phyloP scores from a whole-genome alignment of 2,329 filamentous ascomycete species.

The Paraphaeosphaeria minitans region DNA sequence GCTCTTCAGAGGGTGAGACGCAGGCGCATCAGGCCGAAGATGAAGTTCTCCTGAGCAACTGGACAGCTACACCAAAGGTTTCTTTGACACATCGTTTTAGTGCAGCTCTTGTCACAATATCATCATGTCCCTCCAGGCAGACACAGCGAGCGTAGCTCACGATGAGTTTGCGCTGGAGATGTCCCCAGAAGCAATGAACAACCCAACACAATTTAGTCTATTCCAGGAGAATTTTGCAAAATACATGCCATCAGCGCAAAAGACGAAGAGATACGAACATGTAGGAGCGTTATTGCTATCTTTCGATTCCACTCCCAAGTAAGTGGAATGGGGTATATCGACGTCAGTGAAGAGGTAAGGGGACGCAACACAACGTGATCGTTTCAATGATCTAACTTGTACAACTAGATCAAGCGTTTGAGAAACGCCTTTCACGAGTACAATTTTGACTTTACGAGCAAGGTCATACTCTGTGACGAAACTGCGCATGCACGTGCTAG shows the following conservation, averaged over 20 bases:
- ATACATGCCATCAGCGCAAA: constrained; percentile 11
- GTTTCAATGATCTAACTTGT: not conserved
- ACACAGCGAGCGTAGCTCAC: not conserved
- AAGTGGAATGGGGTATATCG: constrained; percentile 2
- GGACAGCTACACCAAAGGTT: too few relatives aligned
- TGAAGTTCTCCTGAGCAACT: too few relatives aligned
- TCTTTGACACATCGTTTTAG: too few relatives aligned
- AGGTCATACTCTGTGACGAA: constrained; percentile 10
- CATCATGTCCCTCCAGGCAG: too few relatives aligned
- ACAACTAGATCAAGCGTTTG: constrained; percentile 10
- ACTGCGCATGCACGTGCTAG: constrained; percentile 17
- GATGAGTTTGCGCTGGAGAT: not conserved
- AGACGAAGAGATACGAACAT: constrained; percentile 12
- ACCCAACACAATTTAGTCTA: not conserved
- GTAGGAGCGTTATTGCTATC: constrained; percentile 16
- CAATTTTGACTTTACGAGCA: constrained; percentile 12
- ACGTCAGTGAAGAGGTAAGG: constrained; percentile 12
- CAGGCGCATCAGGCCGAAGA: too few relatives aligned
- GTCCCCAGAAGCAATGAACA: not conserved
- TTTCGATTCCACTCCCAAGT: constrained; percentile 4
- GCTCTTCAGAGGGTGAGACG: too few relatives aligned
- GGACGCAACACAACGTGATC: not conserved
- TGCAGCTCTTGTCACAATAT: too few relatives aligned
- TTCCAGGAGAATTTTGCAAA: constrained; percentile 10
- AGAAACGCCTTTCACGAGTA: constrained; percentile 14